Evolutionary conservation across 1,139 yeast species (phyloP).

Genomic region (Sugiyamaella xylanicola): DNA sequence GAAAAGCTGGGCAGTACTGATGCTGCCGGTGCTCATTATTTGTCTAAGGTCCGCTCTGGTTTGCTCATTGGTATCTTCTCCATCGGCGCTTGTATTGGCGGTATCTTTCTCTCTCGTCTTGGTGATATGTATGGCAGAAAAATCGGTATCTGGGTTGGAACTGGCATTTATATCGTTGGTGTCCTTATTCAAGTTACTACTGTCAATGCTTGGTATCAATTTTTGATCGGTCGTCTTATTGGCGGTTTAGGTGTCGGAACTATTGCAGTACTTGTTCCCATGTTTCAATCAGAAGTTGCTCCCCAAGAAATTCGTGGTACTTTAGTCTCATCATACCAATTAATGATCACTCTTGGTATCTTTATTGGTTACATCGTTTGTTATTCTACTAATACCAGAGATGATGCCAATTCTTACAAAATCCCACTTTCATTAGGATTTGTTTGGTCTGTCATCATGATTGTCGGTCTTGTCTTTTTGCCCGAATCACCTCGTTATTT

Average conservation of each 20-base stretch:
- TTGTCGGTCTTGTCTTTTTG: slow-evolving; percentile 61
- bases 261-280: slow-evolving; percentile 63
- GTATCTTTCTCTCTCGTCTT: slow-evolving; percentile 47
- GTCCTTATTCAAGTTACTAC: slow-evolving; percentile 55
- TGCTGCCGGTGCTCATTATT: slow-evolving; percentile 33
- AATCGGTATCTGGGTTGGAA: slow-evolving; percentile 50
- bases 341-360: slow-evolving; percentile 68
- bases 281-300: slow-evolving; percentile 70
- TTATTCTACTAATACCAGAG: slow-evolving; percentile 57
- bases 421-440: slow-evolving; percentile 57
- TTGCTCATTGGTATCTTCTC: slow-evolving; percentile 56
- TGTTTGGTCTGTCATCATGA: slow-evolving; percentile 47
- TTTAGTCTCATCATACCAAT: slow-evolving; percentile 64
- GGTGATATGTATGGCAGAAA: slow-evolving; percentile 58
- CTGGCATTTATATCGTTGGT: slow-evolving; percentile 53
- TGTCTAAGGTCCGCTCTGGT: slow-evolving; percentile 50
- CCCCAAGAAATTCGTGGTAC: slow-evolving; percentile 73
- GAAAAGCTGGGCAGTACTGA: slow-evolving; percentile 50
- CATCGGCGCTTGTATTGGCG: slow-evolving; percentile 56
- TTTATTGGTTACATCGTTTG: slow-evolving; percentile 67
- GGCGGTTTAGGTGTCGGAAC: slow-evolving; percentile 69
- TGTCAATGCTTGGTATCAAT: slow-evolving; percentile 45
- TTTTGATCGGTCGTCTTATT: slow-evolving; percentile 50
- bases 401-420: slow-evolving; percentile 62
- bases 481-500: slow-evolving; percentile 83